These are phyloP conservation scores for Wallacemonas sp. DNA, from an alignment of 208 protist species.

Conservation along the genomic window DNA sequence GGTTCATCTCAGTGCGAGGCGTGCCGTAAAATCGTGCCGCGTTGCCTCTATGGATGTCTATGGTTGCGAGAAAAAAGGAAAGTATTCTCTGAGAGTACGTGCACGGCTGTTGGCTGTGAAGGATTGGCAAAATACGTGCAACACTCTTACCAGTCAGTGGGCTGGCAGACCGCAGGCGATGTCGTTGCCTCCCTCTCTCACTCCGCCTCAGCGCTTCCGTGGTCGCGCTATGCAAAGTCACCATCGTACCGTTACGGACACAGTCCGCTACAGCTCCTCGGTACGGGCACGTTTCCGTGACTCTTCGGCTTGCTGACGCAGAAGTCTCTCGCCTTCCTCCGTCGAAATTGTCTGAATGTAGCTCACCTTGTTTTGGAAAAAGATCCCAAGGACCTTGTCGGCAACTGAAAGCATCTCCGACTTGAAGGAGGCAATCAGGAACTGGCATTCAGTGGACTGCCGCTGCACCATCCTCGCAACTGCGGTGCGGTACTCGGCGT, in stretches of 20 bases:
- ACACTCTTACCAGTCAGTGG: not conserved
- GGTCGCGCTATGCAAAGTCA: too few species aligned
- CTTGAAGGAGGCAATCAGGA: slow-evolving; percentile 98
- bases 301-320: slow-evolving; percentile 60
- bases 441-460: slow-evolving; percentile 93
- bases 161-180: too few species aligned
- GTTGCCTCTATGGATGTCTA: not conserved
- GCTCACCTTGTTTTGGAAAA: slow-evolving; percentile 95
- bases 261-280: slow-evolving; percentile 19
- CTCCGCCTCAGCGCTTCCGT: too few species aligned
- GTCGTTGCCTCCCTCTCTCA: too few species aligned
- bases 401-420: slow-evolving; percentile 94
- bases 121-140: too few species aligned
- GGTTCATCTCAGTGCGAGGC: too few species aligned
- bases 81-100: too few species aligned
- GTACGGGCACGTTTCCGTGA: slow-evolving; percentile 61
- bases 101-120: too few species aligned
- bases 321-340: slow-evolving; percentile 49
- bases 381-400: slow-evolving; percentile 94
- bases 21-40: too few species aligned
- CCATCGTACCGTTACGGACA: too few species aligned
- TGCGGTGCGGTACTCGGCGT: slow-evolving; percentile 93
- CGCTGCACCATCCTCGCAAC: slow-evolving; percentile 93
- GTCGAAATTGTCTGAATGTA: slow-evolving; percentile 84
- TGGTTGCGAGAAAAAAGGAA: not conserved